Percentiles rank a stretch among this genome's conserved stretches.
These are phyloP conservation scores for Cercospora sp. DNA, from an alignment of 2,329 filamentous ascomycete species.

Conservation along the genomic window DNA sequence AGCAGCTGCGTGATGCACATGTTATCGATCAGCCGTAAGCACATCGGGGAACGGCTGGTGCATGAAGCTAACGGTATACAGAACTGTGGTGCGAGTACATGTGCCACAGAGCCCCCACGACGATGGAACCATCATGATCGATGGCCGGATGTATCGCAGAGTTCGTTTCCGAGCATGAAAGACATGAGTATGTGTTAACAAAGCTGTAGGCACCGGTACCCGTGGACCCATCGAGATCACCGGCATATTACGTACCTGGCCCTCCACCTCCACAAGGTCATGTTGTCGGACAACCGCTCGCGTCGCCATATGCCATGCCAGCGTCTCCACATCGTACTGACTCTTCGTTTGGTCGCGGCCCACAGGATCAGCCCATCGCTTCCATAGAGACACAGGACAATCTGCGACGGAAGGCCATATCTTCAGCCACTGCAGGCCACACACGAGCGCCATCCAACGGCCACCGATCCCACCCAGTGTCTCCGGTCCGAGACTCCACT, in stretches of 20 bases:
- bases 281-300: conserved; percentile 4
- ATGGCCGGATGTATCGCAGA: conserved; percentile 20
- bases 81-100: conserved; percentile 22
- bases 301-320: not conserved
- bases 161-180: not conserved
- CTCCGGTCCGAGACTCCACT: conserved; percentile 12
- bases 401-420: conserved; percentile 19
- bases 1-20: conserved; percentile 24
- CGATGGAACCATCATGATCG: conserved; percentile 20
- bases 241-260: conserved; percentile 9
- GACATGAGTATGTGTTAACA: not conserved
- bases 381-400: conserved; percentile 30
- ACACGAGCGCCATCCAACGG: conserved; percentile 2
- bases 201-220: conserved; percentile 8
- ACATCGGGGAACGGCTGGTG: not conserved
- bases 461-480: conserved; percentile 17
- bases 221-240: conserved; percentile 4
- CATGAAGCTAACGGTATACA: conserved; percentile 11
- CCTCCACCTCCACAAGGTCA: conserved; percentile 2
- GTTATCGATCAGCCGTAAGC: conserved; percentile 14
- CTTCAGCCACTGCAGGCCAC: conserved; percentile 13
- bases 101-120: conserved; percentile 16
- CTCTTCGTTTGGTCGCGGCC: conserved; percentile 3
- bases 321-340: conserved; percentile 6
- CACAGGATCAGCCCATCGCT: conserved; percentile 26